Conservation (phyloP, 371 early-diverging fungal genomes). For the Mortierella sp. region DNA sequence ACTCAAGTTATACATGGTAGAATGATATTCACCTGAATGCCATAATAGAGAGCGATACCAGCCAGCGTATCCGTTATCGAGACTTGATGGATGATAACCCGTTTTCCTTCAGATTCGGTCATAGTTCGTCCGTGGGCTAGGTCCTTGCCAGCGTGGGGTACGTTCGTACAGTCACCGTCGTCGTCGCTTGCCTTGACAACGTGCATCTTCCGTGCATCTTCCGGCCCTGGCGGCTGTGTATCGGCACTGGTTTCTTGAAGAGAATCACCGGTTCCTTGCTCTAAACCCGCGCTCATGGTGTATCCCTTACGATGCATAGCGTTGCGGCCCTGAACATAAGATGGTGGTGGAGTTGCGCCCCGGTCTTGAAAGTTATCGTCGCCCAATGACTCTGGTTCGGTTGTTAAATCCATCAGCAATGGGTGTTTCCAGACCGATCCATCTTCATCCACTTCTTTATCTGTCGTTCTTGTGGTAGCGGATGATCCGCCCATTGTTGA, state of each 20-base stretch:
- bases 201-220: no score
- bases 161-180: neutral
- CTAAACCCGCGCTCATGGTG: conserved; percentile 29
- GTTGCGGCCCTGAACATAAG: neutral
- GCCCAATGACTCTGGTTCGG: conserved; percentile 27
- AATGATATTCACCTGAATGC: conserved; percentile 49
- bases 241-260: neutral
- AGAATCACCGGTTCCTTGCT: neutral
- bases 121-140: neutral
- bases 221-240: no score
- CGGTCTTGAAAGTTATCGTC: conserved; percentile 4
- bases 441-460: conserved; percentile 5
- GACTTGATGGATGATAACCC: conserved; percentile 57
- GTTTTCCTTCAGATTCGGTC: conserved; percentile 14
- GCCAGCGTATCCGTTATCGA: conserved; percentile 52
- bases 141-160: neutral
- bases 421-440: conserved; percentile 39
- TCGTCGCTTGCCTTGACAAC: conserved; percentile 13
- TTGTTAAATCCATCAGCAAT: conserved; percentile 27
- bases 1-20: no score
- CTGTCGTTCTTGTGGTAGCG: neutral
- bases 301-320: conserved; percentile 26
- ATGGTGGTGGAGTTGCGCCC: neutral
- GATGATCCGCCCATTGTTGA: neutral
- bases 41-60: conserved; percentile 56